Percentiles rank a stretch among this genome's conserved stretches.
These are phyloP conservation scores for Mycocentrospora acerina DNA, from an alignment of 2,329 filamentous ascomycete genomes.

Conservation along the genomic window DNA sequence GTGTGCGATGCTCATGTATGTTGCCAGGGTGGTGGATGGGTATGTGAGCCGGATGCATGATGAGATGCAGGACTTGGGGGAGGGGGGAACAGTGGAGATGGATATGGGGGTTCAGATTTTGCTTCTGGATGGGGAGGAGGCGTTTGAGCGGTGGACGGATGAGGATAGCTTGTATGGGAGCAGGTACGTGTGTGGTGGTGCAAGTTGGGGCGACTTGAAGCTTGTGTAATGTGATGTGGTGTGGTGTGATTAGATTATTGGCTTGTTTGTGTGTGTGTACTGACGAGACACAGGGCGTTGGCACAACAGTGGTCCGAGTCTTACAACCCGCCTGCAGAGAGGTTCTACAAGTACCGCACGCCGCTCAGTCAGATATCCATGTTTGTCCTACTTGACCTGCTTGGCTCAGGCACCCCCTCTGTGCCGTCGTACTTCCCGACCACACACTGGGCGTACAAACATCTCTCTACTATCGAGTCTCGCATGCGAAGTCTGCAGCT, in stretches of 20 bases:
- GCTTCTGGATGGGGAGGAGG: constrained; percentile 91
- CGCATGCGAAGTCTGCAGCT: constrained; percentile 68
- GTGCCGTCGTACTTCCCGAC: constrained; percentile 86
- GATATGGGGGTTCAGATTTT: constrained; percentile 85
- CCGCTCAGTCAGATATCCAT: constrained; percentile 78
- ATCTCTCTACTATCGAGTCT: constrained; percentile 71
- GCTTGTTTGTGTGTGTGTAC: not conserved
- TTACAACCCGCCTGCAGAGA: constrained; percentile 69
- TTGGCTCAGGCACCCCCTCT: constrained; percentile 67
- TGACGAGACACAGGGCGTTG: constrained; percentile 54
- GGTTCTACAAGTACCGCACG: constrained; percentile 62
- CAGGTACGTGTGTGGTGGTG: constrained; percentile 57
- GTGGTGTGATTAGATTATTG: too few relatives aligned
- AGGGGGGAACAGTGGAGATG: constrained; percentile 65
- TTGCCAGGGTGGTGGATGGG: constrained; percentile 75
- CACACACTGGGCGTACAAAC: constrained; percentile 90
- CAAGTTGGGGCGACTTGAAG: too few relatives aligned
- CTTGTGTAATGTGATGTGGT: too few relatives aligned
- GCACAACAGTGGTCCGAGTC: constrained; percentile 78
- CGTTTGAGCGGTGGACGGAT: constrained; percentile 77
- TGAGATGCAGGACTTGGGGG: constrained; percentile 59
- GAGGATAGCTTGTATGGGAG: constrained; percentile 87
- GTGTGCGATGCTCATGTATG: constrained; percentile 90
- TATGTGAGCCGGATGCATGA: constrained; percentile 83
- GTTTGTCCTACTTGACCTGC: constrained; percentile 87